Evolutionary conservation across 1,284 basidiomycete species (phyloP), one percentile per base, ranked within the genome.

Genomic region (Gastroboletus turbinatus): DNA sequence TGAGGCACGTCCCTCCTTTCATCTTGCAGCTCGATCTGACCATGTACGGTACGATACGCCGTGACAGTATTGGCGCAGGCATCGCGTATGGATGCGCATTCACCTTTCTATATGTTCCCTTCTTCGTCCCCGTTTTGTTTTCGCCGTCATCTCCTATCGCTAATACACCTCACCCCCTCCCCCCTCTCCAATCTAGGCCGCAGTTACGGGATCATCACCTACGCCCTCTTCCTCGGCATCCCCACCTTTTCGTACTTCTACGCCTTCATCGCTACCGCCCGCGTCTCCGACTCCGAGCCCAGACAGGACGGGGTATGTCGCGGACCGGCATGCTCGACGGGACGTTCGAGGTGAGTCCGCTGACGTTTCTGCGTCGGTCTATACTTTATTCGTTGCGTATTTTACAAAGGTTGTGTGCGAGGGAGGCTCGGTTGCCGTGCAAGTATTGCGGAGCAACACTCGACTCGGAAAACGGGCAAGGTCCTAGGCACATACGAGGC

Each of bases 141-240:
- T n/a, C 14, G 33, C 33, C 16, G 17, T 46, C n/a, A 5, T 29
- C 23, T 27, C 6, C 13, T 2, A 53, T 51, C 27, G 38, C 55
- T 55, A 33, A 54, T 13, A 35, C 5, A 32, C 33, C 16, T 5
- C 14, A 23, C 23, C n/a, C 29, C n/a, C n/a, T n/a, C n/a, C n/a
- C n/a, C n/a, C 14, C 23, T 79, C 29, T 66, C 76, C n/a, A 80
- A 88, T 61, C 73, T 86, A 2, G 89, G 83, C 13, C 81, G 89
- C 55, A 92, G 91, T 70, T 91, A 85, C 60, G 89, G 89, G 25
- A 74, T 89, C 43, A 68, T 89, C 55, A 82, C 85, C 42, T 89
- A 88, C 60, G 83, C 88, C 0, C 84, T 87, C 8, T 87, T 91
- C 69, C 68, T 84, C 29, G 88, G 88, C 11, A 90, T n/a, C n/a